These are phyloP conservation scores for Tothia fuscella DNA, from an alignment of 2,329 filamentous ascomycete genomes.

Conservation along the genomic window DNA sequence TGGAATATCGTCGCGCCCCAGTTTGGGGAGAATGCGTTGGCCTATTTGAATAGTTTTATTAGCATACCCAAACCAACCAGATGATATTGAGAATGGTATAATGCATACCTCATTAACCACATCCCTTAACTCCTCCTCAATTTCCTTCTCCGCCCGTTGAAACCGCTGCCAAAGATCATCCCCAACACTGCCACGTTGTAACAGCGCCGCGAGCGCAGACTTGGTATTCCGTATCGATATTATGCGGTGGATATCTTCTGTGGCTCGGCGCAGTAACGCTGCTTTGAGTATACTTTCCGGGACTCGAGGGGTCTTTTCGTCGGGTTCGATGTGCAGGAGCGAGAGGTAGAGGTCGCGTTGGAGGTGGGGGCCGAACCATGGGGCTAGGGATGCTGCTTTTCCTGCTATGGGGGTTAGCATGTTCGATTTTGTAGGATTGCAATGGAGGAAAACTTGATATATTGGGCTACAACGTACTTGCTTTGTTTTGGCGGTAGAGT, in stretches of 20 bases:
- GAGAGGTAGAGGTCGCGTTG: conserved; percentile 93
- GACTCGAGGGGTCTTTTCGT: conserved; percentile 57
- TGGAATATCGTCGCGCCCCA: conserved; percentile 98
- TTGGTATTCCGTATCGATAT: conserved; percentile 82
- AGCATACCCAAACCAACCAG: background rate
- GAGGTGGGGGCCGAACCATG: conserved; percentile 87
- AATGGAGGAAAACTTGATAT: too few relatives aligned
- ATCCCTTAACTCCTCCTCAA: conserved; percentile 90
- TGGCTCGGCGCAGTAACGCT: conserved; percentile 75
- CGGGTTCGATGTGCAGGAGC: conserved; percentile 65
- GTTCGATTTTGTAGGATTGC: conserved; percentile 14
- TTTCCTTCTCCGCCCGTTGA: conserved; percentile 85
- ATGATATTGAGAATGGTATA: background rate
- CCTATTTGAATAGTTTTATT: conserved; percentile 40
- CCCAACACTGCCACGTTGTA: conserved; percentile 85
- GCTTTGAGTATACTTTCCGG: conserved; percentile 81
- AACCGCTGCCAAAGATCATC: conserved; percentile 95
- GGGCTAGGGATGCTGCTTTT: conserved; percentile 72
- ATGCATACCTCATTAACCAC: conserved; percentile 71
- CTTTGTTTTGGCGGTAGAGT: conserved; percentile 87
- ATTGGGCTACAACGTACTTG: conserved; percentile 20
- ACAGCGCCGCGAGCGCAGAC: conserved; percentile 67
- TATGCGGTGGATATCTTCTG: conserved; percentile 86
- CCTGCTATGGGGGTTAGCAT: conserved; percentile 15
- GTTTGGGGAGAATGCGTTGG: conserved; percentile 74